Percentiles rank a stretch among this genome's conserved stretches.
phyloP scores from a whole-genome alignment of 768 basidiomycete genomes.

The Ramaria rubella region DNA sequence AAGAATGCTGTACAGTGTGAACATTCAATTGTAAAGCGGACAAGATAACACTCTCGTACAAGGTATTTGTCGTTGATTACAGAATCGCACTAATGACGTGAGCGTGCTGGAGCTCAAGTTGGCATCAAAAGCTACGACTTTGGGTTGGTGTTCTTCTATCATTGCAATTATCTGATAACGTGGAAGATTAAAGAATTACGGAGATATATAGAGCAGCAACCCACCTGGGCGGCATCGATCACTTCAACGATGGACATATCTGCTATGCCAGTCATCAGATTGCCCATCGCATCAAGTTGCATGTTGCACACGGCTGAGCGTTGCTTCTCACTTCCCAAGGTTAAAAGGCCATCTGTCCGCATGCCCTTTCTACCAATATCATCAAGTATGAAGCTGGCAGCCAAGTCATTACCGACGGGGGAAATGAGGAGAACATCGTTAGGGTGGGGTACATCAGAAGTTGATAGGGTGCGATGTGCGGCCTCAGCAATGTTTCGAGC shows the following conservation, averaged over 20 bases:
- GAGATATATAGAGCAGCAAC: slow-evolving; percentile 10
- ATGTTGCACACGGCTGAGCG: slow-evolving; percentile 72
- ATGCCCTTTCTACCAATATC: slow-evolving; percentile 62
- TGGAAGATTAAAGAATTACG: slow-evolving; percentile 2
- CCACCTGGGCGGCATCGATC: slow-evolving; percentile 42
- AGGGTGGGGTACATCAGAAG: slow-evolving; percentile 9
- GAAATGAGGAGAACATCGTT: slow-evolving; percentile 58
- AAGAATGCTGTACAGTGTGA: slow-evolving; percentile 54
- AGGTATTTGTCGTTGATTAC: slow-evolving; percentile 39
- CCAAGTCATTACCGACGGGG: slow-evolving; percentile 67
- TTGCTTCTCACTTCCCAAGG: slow-evolving; percentile 15
- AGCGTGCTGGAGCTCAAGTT: slow-evolving; percentile 59
- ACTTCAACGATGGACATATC: slow-evolving; percentile 70
- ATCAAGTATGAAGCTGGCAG: slow-evolving; percentile 59
- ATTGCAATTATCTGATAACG: slow-evolving; percentile 41
- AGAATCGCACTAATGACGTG: slow-evolving; percentile 43
- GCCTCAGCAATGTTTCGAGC: slow-evolving; percentile 95
- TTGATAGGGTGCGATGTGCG: slow-evolving; percentile 54
- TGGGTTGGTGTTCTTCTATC: slow-evolving; percentile 45
- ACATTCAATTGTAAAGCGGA: slow-evolving; percentile 4
- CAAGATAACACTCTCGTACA: slow-evolving; percentile 36
- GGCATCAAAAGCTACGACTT: slow-evolving; percentile 66
- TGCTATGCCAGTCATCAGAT: slow-evolving; percentile 79
- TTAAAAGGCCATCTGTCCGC: slow-evolving; percentile 73
- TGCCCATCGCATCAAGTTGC: slow-evolving; percentile 64